Evolutionary conservation across 73 alveolate species (phyloP).

Genomic region (Blepharisma japonicum): DNA sequence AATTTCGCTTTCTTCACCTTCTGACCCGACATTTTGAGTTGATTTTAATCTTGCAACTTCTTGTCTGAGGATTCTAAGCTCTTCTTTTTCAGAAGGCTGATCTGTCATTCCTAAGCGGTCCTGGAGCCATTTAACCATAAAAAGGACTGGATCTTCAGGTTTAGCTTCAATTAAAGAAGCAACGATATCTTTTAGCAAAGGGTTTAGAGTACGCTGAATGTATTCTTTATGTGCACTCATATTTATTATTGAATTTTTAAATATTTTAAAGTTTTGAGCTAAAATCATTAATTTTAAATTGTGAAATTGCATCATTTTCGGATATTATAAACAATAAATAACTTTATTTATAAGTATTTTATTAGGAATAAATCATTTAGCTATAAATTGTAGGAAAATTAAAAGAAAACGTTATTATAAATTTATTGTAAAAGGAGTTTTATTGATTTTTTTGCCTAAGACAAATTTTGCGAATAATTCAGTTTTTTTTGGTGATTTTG

Average conservation of each 20-base stretch:
- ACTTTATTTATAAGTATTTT: too few relatives aligned
- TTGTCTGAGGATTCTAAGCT: constrained; percentile 11
- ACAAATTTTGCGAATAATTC: too few relatives aligned
- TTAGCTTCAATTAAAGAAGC: constrained; percentile 27
- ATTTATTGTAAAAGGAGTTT: too few relatives aligned
- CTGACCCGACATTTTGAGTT: not conserved
- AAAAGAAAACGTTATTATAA: too few relatives aligned
- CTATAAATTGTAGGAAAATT: too few relatives aligned
- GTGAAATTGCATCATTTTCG: too few relatives aligned
- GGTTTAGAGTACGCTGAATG: constrained; percentile 26
- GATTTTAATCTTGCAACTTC: not conserved
- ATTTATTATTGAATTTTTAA: not conserved
- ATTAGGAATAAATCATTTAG: too few relatives aligned
- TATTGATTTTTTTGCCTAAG: too few relatives aligned
- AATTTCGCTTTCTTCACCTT: constrained; percentile 29
- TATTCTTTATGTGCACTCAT: constrained; percentile 26
- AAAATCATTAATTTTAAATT: too few relatives aligned
- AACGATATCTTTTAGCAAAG: constrained; percentile 34
- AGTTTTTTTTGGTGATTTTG: too few relatives aligned
- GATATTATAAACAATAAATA: too few relatives aligned
- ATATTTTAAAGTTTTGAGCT: too few relatives aligned
- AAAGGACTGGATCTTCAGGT: constrained; percentile 37
- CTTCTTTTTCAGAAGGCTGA: constrained; percentile 33
- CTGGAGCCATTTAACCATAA: constrained; percentile 32
- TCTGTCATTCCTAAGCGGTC: not conserved